phyloP scores from a whole-genome alignment of 306 rosid species.

The Coriaria nepalensis region DNA sequence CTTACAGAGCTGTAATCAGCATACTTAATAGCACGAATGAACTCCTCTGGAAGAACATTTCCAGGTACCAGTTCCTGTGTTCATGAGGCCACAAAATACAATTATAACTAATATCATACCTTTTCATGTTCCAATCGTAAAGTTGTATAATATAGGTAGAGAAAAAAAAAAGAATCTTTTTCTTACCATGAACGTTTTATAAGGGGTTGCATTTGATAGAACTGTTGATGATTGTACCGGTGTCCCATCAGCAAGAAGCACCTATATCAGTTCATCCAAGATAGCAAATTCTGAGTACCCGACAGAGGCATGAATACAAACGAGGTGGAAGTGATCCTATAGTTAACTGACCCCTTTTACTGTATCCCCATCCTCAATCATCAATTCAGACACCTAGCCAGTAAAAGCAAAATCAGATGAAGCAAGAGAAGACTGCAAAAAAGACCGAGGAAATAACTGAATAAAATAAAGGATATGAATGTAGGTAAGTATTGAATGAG shows the following conservation, averaged over 20 bases:
- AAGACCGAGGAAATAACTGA: not conserved
- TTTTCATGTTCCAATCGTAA: too few species aligned
- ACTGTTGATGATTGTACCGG: conserved; percentile 59
- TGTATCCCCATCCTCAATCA: conserved; percentile 52
- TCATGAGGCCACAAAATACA: conserved; percentile 3
- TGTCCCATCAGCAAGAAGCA: conserved; percentile 69
- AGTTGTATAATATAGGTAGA: too few species aligned
- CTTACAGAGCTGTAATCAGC: conserved; percentile 94
- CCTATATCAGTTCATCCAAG: conserved; percentile 34
- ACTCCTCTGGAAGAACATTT: conserved; percentile 59
- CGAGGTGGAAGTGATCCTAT: too few species aligned
- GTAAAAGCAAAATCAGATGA: conserved; percentile 6
- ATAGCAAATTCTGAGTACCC: conserved; percentile 1
- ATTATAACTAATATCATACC: not conserved
- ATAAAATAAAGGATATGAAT: not conserved
- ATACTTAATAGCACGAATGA: conserved; percentile 44
- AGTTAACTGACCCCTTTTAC: conserved; percentile 73
- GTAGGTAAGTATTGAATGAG: too few species aligned
- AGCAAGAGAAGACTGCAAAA: conserved; percentile 11
- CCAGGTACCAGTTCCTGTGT: conserved; percentile 65
- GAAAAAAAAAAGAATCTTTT: too few species aligned
- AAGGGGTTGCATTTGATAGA: conserved; percentile 88
- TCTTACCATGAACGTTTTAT: conserved; percentile 66
- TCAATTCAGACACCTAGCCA: conserved; percentile 52
- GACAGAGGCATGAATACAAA: not conserved